A percentile compares a stretch with the other conserved stretches of the same genome.
Evolutionary conservation across 192 early-diverging fungal genomes (phyloP).

Genomic region (Phycomyces nitens): DNA sequence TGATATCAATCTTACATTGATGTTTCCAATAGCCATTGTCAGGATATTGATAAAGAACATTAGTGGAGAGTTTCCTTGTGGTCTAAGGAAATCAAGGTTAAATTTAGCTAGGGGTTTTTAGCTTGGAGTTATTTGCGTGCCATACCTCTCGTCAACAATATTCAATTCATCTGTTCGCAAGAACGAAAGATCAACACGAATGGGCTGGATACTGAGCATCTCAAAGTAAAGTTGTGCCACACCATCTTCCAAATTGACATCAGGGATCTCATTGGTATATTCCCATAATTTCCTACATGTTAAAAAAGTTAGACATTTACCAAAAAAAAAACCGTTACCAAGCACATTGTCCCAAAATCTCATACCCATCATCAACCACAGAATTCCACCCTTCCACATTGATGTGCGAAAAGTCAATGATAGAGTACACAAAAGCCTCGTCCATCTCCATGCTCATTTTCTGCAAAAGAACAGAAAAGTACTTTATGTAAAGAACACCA

Average conservation of each 20-base stretch:
- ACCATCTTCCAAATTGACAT: slow-evolving; percentile 63
- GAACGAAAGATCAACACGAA: slow-evolving; percentile 96
- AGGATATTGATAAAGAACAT: slow-evolving; percentile 80
- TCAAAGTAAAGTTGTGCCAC: slow-evolving; percentile 90
- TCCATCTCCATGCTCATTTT: slow-evolving; percentile 93
- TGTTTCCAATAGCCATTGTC: slow-evolving; percentile 96
- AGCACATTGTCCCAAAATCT: slow-evolving; percentile 14
- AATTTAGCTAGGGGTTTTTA: too few relatives aligned
- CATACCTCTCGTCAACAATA: slow-evolving; percentile 55
- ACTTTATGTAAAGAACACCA: slow-evolving; percentile 93
- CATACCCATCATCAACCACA: slow-evolving; percentile 1
- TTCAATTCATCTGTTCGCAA: slow-evolving; percentile 71
- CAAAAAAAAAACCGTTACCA: slow-evolving; percentile 2
- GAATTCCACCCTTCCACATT: slow-evolving; percentile 61
- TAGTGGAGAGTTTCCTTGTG: slow-evolving; percentile 44
- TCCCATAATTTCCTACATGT: slow-evolving; percentile 39
- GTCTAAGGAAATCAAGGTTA: slow-evolving; percentile 25
- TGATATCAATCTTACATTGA: slow-evolving; percentile 61
- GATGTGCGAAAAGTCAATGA: slow-evolving; percentile 86
- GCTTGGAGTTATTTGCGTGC: too few relatives aligned
- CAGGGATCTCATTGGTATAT: slow-evolving; percentile 63
- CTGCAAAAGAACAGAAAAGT: slow-evolving; percentile 88
- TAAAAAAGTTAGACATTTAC: slow-evolving; percentile 7
- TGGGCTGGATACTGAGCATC: slow-evolving; percentile 86
- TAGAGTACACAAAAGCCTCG: slow-evolving; percentile 84